Conservation (phyloP, 257 asterid species). For the Solanum ossicruentum region DNA sequence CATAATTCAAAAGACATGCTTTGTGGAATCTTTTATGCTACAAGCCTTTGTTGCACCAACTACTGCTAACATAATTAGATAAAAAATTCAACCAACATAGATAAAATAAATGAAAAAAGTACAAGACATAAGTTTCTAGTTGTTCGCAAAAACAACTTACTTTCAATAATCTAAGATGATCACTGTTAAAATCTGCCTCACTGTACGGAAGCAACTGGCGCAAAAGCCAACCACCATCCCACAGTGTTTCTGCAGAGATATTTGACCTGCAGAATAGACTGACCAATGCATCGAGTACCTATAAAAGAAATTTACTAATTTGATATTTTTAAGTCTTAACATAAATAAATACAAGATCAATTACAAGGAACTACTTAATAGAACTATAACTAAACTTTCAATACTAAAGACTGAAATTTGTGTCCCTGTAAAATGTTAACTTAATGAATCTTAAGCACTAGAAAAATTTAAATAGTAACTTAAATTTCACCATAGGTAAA, state of each 20-base stretch:
- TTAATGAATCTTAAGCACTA: not conserved
- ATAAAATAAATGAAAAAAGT: not conserved
- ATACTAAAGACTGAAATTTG: not conserved
- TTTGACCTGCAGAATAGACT: conserved; percentile 84
- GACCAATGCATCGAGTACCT: conserved; percentile 96
- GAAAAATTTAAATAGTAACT: not conserved
- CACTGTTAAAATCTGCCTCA: conserved; percentile 59
- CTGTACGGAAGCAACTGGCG: conserved; percentile 92
- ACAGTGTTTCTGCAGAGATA: conserved; percentile 87
- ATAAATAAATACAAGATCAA: not conserved
- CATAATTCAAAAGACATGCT: not conserved
- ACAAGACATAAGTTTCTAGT: not conserved
- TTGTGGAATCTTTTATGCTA: not conserved
- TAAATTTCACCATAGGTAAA: not conserved
- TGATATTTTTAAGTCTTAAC: not conserved
- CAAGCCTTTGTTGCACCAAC: not conserved
- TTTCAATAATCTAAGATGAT: conserved; percentile 55
- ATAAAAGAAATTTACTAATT: conserved; percentile 13
- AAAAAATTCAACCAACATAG: not conserved
- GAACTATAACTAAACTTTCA: not conserved
- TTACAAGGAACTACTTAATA: not conserved
- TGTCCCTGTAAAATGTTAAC: not conserved
- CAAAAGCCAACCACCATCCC: conserved; percentile 99
- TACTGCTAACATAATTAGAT: not conserved
- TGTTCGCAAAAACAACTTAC: conserved; percentile 34